Evolutionary conservation across 768 basidiomycete species (phyloP).

Genomic region (Podaxis pistillaris): DNA sequence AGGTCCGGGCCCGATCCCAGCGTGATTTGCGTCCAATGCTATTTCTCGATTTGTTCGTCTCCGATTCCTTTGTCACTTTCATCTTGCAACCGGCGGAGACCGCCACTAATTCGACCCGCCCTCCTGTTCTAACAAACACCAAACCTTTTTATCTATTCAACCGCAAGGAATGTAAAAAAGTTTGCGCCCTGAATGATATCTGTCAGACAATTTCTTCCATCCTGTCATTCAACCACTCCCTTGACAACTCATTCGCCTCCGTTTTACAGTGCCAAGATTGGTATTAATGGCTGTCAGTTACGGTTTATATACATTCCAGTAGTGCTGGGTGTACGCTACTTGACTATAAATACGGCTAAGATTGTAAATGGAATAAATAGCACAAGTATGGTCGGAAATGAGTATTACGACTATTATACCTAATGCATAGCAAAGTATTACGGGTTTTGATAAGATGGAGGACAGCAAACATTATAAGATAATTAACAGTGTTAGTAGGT

Average conservation of each 20-base stretch:
- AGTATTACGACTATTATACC: neutral
- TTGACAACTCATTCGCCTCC: conserved; percentile 8
- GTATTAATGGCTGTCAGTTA: neutral
- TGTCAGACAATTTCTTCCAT: neutral
- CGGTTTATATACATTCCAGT: neutral
- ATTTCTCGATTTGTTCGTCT: conserved; percentile 67
- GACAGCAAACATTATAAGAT: neutral
- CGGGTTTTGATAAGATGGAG: neutral
- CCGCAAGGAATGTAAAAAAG: conserved; percentile 29
- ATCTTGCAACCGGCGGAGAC: neutral
- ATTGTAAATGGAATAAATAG: neutral
- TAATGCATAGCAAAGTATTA: conserved; percentile 3
- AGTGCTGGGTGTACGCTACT: neutral
- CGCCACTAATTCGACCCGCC: conserved; percentile 19
- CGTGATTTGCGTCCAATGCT: neutral
- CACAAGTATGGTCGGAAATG: neutral
- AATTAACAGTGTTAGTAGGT: neutral
- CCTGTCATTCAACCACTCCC: neutral
- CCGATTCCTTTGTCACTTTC: conserved; percentile 72
- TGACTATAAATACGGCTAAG: conserved; percentile 8
- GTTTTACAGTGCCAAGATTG: neutral
- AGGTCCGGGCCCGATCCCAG: neutral
- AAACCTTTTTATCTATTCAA: neutral
- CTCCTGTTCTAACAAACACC: neutral
- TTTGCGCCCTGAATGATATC: conserved; percentile 2